phyloP scores from a whole-genome alignment of 306 rosid genomes.

The Vigna nakashimae region DNA sequence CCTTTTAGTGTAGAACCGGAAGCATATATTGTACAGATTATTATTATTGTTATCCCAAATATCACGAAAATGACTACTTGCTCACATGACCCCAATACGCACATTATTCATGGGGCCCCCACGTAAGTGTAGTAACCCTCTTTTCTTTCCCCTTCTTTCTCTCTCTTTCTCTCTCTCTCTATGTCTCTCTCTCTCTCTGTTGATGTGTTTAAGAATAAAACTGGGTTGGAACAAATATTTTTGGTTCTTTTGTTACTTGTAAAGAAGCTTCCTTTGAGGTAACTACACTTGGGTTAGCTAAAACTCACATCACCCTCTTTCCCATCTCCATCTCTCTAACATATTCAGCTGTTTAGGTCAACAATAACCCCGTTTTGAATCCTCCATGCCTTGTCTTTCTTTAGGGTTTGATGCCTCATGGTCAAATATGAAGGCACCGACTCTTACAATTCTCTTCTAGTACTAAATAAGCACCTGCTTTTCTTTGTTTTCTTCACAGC shows the following conservation, averaged over 20 bases:
- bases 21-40: slow-evolving; percentile 28
- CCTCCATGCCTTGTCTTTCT: slow-evolving; percentile 44
- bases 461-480: slow-evolving; percentile 37
- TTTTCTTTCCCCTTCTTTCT: neutral
- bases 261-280: slow-evolving; percentile 54
- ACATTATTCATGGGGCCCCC: slow-evolving; percentile 74
- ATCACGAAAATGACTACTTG: slow-evolving; percentile 66
- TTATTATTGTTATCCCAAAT: slow-evolving; percentile 30
- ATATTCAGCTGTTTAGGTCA: slow-evolving; percentile 50
- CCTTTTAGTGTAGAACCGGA: slow-evolving; percentile 36
- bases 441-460: slow-evolving; percentile 37
- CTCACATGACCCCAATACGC: slow-evolving; percentile 71
- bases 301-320: slow-evolving; percentile 45
- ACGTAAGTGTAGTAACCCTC: slow-evolving; percentile 56
- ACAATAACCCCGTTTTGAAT: slow-evolving; percentile 47
- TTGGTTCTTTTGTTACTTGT: slow-evolving; percentile 41
- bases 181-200: slow-evolving; percentile 34
- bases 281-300: slow-evolving; percentile 46
- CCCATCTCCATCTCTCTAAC: slow-evolving; percentile 13
- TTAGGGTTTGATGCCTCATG: slow-evolving; percentile 64
- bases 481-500: slow-evolving; percentile 42
- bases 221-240: slow-evolving; percentile 45
- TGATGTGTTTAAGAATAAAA: slow-evolving; percentile 45
- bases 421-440: slow-evolving; percentile 78
- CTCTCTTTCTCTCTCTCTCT: no score